Evolutionary conservation across 306 rosid species (phyloP).

Genomic region (Potentilla sterilis): DNA sequence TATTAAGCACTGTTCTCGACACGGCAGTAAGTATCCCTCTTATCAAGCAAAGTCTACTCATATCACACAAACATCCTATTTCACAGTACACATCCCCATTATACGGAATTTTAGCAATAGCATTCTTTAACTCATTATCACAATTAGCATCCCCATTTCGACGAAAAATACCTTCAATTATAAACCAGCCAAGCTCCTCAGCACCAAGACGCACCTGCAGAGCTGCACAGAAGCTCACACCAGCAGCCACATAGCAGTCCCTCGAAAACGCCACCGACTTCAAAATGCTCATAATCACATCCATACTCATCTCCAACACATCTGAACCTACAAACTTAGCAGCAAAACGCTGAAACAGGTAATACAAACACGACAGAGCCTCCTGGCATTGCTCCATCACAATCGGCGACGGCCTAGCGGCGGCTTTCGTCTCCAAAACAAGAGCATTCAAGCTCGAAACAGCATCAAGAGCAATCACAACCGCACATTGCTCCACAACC

Average conservation of each 20-base stretch:
- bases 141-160: constrained; percentile 27
- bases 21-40: constrained; percentile 90
- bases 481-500: constrained; percentile 61
- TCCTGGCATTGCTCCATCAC: constrained; percentile 98
- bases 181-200: constrained; percentile 68
- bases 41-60: constrained; percentile 84
- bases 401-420: constrained; percentile 77
- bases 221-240: constrained; percentile 80
- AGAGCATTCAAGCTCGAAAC: constrained; percentile 47
- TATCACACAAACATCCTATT: constrained; percentile 47
- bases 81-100: constrained; percentile 47
- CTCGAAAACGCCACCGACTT: constrained; percentile 66
- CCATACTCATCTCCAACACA: constrained; percentile 51
- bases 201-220: constrained; percentile 63
- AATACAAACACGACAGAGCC: constrained; percentile 87
- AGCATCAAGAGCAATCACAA: constrained; percentile 54
- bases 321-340: constrained; percentile 30
- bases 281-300: constrained; percentile 55
- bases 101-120: constrained; percentile 53
- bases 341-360: constrained; percentile 85
- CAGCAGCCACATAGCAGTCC: constrained; percentile 93
- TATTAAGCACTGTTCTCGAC: constrained; percentile 73
- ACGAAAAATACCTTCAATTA: constrained; percentile 55
- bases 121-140: constrained; percentile 37
- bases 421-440: constrained; percentile 52